These are phyloP conservation scores for Penicillium sp. DNA, from an alignment of 2,329 filamentous ascomycete species.

Conservation along the genomic window DNA sequence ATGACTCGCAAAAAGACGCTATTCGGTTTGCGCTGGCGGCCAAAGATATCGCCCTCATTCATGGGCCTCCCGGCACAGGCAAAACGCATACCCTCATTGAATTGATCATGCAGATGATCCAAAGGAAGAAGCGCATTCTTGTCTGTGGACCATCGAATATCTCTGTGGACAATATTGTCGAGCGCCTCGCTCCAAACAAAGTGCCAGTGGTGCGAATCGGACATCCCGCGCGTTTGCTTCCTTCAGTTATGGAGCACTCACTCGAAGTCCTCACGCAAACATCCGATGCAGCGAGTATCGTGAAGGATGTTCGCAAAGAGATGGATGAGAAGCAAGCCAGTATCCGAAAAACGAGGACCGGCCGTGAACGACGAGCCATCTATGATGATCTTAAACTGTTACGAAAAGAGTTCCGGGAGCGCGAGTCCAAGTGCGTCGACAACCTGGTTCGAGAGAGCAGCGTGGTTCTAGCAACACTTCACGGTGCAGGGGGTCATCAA, in stretches of 20 bases:
- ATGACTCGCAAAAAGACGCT: constrained; percentile 64
- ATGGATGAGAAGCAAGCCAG: constrained; percentile 91
- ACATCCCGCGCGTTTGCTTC: constrained; percentile 86
- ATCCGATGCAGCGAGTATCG: constrained; percentile 84
- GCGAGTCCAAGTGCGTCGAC: constrained; percentile 79
- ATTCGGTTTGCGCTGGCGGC: constrained; percentile 81
- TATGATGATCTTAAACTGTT: constrained; percentile 84
- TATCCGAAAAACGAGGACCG: constrained; percentile 82
- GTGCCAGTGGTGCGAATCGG: constrained; percentile 86
- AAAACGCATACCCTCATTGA: constrained; percentile 98
- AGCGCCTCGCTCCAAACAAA: constrained; percentile 81
- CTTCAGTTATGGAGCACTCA: constrained; percentile 84
- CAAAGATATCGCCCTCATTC: constrained; percentile 82
- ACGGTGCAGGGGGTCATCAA: constrained; percentile 86
- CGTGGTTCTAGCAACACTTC: constrained; percentile 88
- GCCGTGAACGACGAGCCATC: constrained; percentile 75
- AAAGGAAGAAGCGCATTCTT: constrained; percentile 70
- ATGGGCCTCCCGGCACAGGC: constrained; percentile 92
- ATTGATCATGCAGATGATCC: constrained; percentile 85
- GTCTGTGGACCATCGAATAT: constrained; percentile 98
- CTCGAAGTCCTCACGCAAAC: constrained; percentile 88
- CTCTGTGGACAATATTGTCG: constrained; percentile 96
- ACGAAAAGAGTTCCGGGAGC: constrained; percentile 81
- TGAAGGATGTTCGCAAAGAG: constrained; percentile 85
- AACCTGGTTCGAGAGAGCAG: constrained; percentile 75